Conservation (phyloP, 768 basidiomycete genomes). For the Lactifluus echinatus region DNA sequence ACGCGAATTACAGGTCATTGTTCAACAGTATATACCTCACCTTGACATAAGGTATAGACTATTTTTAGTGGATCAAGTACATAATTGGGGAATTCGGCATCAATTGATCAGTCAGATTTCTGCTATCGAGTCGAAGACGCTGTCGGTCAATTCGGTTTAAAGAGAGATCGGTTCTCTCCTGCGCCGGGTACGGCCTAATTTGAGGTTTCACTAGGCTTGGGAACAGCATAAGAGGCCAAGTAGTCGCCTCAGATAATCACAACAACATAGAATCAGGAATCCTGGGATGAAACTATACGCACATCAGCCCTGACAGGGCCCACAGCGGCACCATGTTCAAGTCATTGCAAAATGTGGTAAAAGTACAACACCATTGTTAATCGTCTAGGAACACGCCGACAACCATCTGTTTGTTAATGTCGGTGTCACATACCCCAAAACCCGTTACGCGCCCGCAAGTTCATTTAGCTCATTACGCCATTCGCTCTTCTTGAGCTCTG, state of each 20-base stretch:
- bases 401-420: not conserved
- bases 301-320: not conserved
- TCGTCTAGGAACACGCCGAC: too few relatives aligned
- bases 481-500: conserved; percentile 56
- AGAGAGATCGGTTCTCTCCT: too few relatives aligned
- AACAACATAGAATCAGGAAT: not conserved
- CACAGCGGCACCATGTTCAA: not conserved
- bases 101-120: not conserved
- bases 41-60: not conserved
- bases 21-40: not conserved
- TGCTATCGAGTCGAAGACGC: too few relatives aligned
- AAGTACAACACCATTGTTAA: not conserved
- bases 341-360: not conserved
- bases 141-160: too few relatives aligned
- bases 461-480: conserved; percentile 71
- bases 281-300: too few relatives aligned
- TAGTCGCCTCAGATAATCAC: not conserved
- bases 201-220: too few relatives aligned
- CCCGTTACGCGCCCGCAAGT: conserved; percentile 28
- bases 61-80: not conserved
- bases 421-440: not conserved
- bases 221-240: too few relatives aligned
- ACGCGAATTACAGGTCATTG: not conserved
- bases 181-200: too few relatives aligned
- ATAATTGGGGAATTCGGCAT: not conserved